These are phyloP conservation scores for Blastocystis sp. DNA, from an alignment of 352 stramenopile genomes.

Conservation along the genomic window DNA sequence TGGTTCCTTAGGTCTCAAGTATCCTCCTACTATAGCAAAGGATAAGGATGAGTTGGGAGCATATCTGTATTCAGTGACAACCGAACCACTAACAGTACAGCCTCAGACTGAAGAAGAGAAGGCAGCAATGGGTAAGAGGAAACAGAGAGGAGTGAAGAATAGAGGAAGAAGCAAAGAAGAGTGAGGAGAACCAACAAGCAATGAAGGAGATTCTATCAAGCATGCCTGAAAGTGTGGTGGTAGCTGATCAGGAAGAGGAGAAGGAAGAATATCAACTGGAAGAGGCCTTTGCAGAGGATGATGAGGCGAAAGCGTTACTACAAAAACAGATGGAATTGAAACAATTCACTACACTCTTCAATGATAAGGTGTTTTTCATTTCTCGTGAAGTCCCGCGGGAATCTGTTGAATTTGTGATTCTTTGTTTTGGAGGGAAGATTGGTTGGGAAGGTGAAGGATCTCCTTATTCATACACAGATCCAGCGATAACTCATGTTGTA, in stretches of 20 bases:
- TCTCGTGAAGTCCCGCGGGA: slow-evolving; percentile 86
- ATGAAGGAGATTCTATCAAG: slow-evolving; percentile 4
- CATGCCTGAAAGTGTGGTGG: background rate
- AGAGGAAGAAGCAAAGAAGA: slow-evolving; percentile 49
- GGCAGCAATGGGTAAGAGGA: slow-evolving; percentile 65
- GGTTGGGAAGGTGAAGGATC: slow-evolving; percentile 87
- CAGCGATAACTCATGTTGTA: slow-evolving; percentile 91
- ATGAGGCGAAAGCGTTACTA: slow-evolving; percentile 66
- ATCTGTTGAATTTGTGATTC: slow-evolving; percentile 88
- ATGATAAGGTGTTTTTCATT: slow-evolving; percentile 78
- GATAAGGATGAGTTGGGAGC: slow-evolving; percentile 70
- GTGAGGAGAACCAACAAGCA: slow-evolving; percentile 47
- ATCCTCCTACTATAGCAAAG: slow-evolving; percentile 82
- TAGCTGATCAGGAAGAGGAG: slow-evolving; percentile 64
- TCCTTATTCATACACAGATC: slow-evolving; percentile 79
- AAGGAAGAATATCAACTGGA: slow-evolving; percentile 80
- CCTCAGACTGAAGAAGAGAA: slow-evolving; percentile 63
- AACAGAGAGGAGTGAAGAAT: background rate
- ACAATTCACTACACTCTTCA: slow-evolving; percentile 75
- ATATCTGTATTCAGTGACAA: slow-evolving; percentile 63
- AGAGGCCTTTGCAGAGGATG: slow-evolving; percentile 72
- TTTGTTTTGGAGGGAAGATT: slow-evolving; percentile 83
- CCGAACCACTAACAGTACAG: slow-evolving; percentile 17
- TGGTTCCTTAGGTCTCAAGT: slow-evolving; percentile 82
- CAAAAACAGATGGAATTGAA: slow-evolving; percentile 72